These are phyloP conservation scores for Penicillium sp. DNA, from an alignment of 2,329 filamentous ascomycete species.

Conservation along the genomic window DNA sequence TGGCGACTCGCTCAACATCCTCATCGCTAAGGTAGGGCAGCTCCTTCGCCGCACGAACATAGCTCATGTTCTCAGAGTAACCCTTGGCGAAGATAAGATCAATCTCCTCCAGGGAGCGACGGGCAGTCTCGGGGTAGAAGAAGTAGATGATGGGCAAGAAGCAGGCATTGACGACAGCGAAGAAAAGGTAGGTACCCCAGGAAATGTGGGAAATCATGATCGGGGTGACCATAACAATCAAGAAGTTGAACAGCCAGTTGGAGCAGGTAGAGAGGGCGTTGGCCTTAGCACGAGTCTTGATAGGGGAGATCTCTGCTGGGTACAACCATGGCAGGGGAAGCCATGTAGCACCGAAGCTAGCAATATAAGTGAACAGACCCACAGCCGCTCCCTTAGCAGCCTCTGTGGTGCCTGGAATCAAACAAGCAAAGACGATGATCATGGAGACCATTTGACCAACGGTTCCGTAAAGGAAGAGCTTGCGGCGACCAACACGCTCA, in stretches of 20 bases:
- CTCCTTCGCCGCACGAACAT: constrained; percentile 33
- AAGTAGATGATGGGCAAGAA: constrained; percentile 56
- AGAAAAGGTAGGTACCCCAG: constrained; percentile 48
- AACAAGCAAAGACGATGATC: constrained; percentile 41
- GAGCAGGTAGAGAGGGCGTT: constrained; percentile 55
- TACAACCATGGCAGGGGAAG: constrained; percentile 62
- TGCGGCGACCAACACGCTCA: constrained; percentile 49
- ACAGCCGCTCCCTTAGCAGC: constrained; percentile 48
- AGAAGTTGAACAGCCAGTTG: constrained; percentile 60
- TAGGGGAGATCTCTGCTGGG: constrained; percentile 54
- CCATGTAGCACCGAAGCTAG: constrained; percentile 67
- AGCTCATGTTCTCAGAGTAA: constrained; percentile 42
- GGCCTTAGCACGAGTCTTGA: constrained; percentile 56
- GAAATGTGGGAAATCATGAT: constrained; percentile 40
- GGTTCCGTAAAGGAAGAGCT: constrained; percentile 41
- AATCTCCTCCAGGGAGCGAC: constrained; percentile 45
- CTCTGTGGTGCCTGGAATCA: constrained; percentile 30
- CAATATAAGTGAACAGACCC: constrained; percentile 68
- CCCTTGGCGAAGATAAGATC: constrained; percentile 48
- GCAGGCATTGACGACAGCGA: constrained; percentile 39
- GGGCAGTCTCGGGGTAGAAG: constrained; percentile 55
- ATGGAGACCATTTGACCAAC: constrained; percentile 40
- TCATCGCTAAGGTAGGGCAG: constrained; percentile 36
- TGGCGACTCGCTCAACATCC: constrained; percentile 34
- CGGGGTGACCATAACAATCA: constrained; percentile 52